Conservation (phyloP, 352 stramenopile species). For the Phytophthora europaea region DNA sequence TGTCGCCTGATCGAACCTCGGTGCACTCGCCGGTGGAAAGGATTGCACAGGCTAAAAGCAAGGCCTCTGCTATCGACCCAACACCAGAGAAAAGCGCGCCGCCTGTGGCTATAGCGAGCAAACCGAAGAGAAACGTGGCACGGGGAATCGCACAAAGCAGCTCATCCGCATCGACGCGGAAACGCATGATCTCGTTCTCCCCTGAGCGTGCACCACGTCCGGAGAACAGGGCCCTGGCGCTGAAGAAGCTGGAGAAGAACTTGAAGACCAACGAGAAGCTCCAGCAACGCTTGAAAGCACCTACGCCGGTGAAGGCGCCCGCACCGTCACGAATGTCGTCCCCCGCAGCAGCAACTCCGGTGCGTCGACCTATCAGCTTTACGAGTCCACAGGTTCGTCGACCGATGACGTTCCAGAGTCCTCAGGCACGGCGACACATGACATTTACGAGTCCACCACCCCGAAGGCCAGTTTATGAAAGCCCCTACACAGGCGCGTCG, state of each 20-base stretch:
- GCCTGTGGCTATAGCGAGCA: conserved; percentile 36
- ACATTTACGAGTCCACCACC: conserved; percentile 27
- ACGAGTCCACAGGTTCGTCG: conserved; percentile 37
- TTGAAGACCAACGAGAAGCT: conserved; percentile 79
- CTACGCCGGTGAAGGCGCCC: conserved; percentile 47
- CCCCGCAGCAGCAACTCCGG: conserved; percentile 20
- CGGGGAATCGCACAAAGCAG: conserved; percentile 77
- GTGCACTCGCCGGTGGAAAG: conserved; percentile 28
- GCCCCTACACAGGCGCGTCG: conserved; percentile 36
- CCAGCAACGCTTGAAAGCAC: conserved; percentile 65
- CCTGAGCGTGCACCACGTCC: conserved; percentile 65
- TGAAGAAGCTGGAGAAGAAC: conserved; percentile 76
- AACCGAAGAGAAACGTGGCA: conserved; percentile 48
- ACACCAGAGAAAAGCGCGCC: conserved; percentile 59
- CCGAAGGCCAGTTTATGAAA: conserved; percentile 30
- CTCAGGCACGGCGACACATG: conserved; percentile 26
- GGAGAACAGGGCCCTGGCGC: conserved; percentile 61
- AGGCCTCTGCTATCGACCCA: conserved; percentile 45
- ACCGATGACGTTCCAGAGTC: conserved; percentile 38
- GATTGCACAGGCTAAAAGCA: conserved; percentile 5
- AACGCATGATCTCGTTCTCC: conserved; percentile 88
- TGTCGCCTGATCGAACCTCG: conserved; percentile 21
- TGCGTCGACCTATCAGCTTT: conserved; percentile 34
- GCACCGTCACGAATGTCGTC: conserved; percentile 36
- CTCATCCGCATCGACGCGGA: conserved; percentile 70